phyloP scores from a whole-genome alignment of 345 rosid genomes.

The Linum trigynum region DNA sequence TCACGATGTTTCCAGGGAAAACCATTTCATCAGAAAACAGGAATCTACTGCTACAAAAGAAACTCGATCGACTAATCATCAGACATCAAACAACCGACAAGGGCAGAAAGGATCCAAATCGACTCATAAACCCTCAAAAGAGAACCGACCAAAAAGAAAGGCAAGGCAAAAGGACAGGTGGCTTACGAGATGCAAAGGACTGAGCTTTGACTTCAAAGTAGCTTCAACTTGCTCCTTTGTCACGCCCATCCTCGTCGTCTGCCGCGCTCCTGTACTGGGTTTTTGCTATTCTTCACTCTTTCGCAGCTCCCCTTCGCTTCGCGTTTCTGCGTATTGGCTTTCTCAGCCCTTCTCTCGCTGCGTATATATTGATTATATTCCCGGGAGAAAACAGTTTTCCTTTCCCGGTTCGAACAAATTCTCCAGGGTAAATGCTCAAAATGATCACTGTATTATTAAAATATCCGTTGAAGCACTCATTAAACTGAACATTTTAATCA shows the following conservation, averaged over 20 bases:
- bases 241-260: conserved; percentile 43
- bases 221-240: conserved; percentile 73
- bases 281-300: neutral
- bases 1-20: too few species aligned
- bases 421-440: too few species aligned
- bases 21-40: too few species aligned
- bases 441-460: too few species aligned
- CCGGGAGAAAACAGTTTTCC: too few species aligned
- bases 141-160: neutral
- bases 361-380: too few species aligned
- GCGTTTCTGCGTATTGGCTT: neutral
- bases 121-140: neutral
- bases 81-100: too few species aligned
- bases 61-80: too few species aligned
- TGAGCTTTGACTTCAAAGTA: conserved; percentile 55
- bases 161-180: neutral
- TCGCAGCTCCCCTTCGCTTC: neutral
- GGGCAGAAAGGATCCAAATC: neutral
- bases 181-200: conserved; percentile 61
- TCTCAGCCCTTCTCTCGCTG: neutral
- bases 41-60: too few species aligned
- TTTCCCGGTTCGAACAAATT: too few species aligned
- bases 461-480: too few species aligned
- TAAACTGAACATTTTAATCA: too few species aligned
- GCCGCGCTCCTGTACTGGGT: neutral